Evolutionary conservation across 2,329 filamentous ascomycete species (phyloP), one percentile per base, ranked within the genome.

Genomic region (Cyanodermella asteris): DNA sequence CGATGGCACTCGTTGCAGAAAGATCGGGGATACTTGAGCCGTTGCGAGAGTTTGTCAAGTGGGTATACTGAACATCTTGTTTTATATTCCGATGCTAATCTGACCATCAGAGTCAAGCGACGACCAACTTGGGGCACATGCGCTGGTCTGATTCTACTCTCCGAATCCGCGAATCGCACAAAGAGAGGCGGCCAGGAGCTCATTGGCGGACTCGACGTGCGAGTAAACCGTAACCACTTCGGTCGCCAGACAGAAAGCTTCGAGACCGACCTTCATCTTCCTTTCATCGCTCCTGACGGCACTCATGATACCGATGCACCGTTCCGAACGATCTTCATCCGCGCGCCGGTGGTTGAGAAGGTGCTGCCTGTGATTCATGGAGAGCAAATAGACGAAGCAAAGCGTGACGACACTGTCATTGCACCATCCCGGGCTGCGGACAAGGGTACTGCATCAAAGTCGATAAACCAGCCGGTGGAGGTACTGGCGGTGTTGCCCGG

Each of bases 91-190:
- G 31, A 35, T 18, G 24, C 13, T 12, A 8, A 21, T 16, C 5
- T 19, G 12, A 28, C 7, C 12, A 9, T 5, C 34, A 84, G 77
- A 41, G 55, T 76, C 20, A 55, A 67, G 26, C 67, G 73, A 36
- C 81, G 75, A 38, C 82, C 82, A 7, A 77, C 75, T 13, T 97
- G 84, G 84, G 87, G 87, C 28, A 94, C 87, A 12, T 97, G 87
- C 46, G 87, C 87, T 8, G 87, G 87, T 7, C 62, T 94, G 29
- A 93, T 97, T 37, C 56, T 94, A 24, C 69, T 97, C 24, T 74
- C 81, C 2, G 76, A 91, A 41, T 70, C 74, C 30, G 84, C 81
- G 24, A 91, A 84, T 45, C 66, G 72, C 33, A 81, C 77, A 18
- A 94, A 93, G 46, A 71, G 75, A 40, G 81, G 80, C 21, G 84